These are phyloP conservation scores for Tribonema minus DNA, from an alignment of 108 stramenopile species.

Conservation along the genomic window DNA sequence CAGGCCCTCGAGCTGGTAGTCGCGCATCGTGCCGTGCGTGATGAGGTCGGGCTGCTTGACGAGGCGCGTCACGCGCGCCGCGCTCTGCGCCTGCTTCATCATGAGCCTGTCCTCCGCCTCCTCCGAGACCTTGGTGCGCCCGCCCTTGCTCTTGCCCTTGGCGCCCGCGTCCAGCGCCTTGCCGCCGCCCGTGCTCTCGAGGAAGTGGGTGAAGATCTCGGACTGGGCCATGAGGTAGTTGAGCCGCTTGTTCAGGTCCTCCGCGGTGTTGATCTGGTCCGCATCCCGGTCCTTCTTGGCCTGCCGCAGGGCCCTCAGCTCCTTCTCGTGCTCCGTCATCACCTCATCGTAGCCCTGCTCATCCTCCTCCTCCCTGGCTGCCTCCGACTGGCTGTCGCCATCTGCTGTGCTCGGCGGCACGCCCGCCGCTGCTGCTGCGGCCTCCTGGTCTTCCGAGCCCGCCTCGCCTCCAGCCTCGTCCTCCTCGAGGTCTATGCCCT, in stretches of 20 bases:
- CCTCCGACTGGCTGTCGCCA: too few relatives aligned
- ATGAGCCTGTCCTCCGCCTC: slow-evolving; percentile 92
- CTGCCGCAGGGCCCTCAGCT: neutral
- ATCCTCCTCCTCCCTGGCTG: neutral
- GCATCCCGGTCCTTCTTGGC: slow-evolving; percentile 9
- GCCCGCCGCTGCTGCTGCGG: too few relatives aligned
- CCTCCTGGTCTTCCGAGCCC: neutral
- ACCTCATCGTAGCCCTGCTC: slow-evolving; percentile 5
- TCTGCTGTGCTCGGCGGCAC: too few relatives aligned
- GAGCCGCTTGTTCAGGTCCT: slow-evolving; percentile 78
- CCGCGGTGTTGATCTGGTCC: slow-evolving; percentile 5
- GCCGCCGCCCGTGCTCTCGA: slow-evolving; percentile 58
- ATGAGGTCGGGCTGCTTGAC: slow-evolving; percentile 72
- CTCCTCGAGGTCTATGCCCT: neutral
- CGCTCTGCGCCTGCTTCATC: slow-evolving; percentile 75
- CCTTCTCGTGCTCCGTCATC: neutral
- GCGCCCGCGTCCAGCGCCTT: slow-evolving; percentile 3
- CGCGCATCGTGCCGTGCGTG: slow-evolving; percentile 81
- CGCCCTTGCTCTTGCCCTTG: slow-evolving; percentile 28
- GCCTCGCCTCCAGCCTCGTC: neutral
- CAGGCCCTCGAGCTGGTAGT: slow-evolving; percentile 96
- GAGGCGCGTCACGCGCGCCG: slow-evolving; percentile 75
- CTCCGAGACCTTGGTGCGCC: slow-evolving; percentile 72
- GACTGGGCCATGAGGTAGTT: slow-evolving; percentile 86
- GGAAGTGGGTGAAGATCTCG: slow-evolving; percentile 97